A percentile compares a stretch with the other conserved stretches of the same genome.
Evolutionary conservation across 805 yeast genomes (phyloP).

Genomic region (Candida caryicola): DNA sequence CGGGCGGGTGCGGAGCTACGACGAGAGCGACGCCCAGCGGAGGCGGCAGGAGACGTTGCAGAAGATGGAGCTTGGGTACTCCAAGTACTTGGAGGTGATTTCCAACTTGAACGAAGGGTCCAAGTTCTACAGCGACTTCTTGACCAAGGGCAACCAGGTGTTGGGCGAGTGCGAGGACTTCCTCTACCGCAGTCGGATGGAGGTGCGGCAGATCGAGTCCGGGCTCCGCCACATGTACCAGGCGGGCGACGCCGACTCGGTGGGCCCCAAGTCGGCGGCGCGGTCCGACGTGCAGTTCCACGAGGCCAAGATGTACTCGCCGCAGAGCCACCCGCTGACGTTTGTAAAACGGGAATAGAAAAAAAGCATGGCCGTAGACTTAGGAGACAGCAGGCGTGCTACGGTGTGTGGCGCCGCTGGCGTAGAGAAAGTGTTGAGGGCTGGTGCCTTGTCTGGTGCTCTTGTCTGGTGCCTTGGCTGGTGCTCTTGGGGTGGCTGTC

Average conservation of each 20-base stretch:
- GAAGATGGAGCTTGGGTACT: slow-evolving; percentile 47
- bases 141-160: slow-evolving; percentile 43
- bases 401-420: too few species aligned
- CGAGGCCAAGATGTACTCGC: neutral
- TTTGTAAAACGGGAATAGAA: slow-evolving; percentile 16
- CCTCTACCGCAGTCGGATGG: slow-evolving; percentile 49
- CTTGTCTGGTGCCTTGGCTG: too few species aligned
- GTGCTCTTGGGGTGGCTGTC: too few species aligned
- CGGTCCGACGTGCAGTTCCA: neutral
- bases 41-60: slow-evolving; percentile 51
- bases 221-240: slow-evolving; percentile 1
- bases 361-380: too few species aligned
- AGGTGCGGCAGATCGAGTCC: slow-evolving; percentile 50
- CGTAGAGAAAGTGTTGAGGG: too few species aligned
- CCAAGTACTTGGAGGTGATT: slow-evolving; percentile 53
- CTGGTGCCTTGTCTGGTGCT: too few species aligned
- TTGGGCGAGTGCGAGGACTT: slow-evolving; percentile 50
- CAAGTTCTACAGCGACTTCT: slow-evolving; percentile 65
- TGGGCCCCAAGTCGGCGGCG: slow-evolving; percentile 4
- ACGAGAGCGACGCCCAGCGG: slow-evolving; percentile 19
- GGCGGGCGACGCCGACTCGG: neutral
- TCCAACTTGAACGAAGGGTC: slow-evolving; percentile 65
- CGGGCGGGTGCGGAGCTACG: slow-evolving; percentile 4
- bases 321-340: slow-evolving; percentile 2
- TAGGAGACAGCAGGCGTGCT: too few species aligned